These are phyloP conservation scores for Arctium lappa DNA, from an alignment of 129 eudicot genomes.

Conservation along the genomic window DNA sequence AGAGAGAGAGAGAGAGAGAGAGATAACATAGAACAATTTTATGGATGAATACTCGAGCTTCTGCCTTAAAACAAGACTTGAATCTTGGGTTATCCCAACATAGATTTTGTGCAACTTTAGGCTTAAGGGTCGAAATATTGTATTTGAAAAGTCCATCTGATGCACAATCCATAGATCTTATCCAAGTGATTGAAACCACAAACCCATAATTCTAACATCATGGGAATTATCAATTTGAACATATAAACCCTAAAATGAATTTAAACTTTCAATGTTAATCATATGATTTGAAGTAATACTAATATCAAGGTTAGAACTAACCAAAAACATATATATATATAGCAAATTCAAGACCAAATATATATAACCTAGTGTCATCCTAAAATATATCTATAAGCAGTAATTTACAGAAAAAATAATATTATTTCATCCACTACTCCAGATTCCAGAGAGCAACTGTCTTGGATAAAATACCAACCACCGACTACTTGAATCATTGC, in stretches of 20 bases:
- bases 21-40: background rate
- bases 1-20: too few species aligned
- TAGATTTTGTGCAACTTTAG: background rate
- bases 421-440: background rate
- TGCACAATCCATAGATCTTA: background rate
- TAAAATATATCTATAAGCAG: background rate
- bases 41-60: background rate
- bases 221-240: background rate
- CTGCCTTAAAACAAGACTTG: background rate
- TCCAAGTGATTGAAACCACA: background rate
- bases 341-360: background rate
- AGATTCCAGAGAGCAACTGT: background rate
- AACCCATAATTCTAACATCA: background rate
- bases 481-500: background rate
- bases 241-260: background rate
- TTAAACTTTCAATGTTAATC: background rate
- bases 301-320: background rate
- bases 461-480: background rate
- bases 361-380: background rate
- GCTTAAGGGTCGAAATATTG: background rate
- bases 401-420: background rate
- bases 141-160: background rate
- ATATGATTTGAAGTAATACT: background rate
- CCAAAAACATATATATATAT: background rate
- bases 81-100: background rate